Evolutionary conservation across 352 stramenopile species (phyloP).

Genomic region (Aphanomyces cochlioides): DNA sequence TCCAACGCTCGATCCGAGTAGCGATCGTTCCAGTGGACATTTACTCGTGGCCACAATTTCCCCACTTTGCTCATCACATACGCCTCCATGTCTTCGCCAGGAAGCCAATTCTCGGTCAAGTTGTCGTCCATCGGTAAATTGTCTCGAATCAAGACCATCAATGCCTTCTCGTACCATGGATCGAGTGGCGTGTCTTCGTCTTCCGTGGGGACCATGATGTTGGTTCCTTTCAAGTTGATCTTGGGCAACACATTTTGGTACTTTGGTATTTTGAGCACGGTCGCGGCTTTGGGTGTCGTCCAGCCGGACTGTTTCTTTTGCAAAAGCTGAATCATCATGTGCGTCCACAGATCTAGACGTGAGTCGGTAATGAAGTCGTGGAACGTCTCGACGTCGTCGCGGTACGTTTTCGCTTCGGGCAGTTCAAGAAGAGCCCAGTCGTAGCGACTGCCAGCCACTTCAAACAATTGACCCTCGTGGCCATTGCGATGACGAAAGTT

Average conservation of each 20-base stretch:
- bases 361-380: conserved; percentile 12
- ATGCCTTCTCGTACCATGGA: conserved; percentile 21
- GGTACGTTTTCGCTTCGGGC: background rate
- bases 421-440: conserved; percentile 12
- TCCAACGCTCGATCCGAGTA: conserved; percentile 20
- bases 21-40: conserved; percentile 21
- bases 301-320: conserved; percentile 23
- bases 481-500: background rate
- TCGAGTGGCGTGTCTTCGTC: conserved; percentile 28
- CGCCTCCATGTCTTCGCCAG: conserved; percentile 25
- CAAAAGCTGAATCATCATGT: conserved; percentile 27
- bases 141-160: conserved; percentile 3
- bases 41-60: conserved; percentile 3
- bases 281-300: background rate
- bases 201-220: conserved; percentile 18
- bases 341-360: conserved; percentile 25
- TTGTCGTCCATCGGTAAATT: conserved; percentile 25
- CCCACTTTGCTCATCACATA: conserved; percentile 29
- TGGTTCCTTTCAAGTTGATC: conserved; percentile 24
- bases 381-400: background rate
- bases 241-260: background rate
- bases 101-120: conserved; percentile 22
- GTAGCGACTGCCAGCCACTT: background rate
- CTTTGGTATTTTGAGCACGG: conserved; percentile 12
- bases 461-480: background rate